Base-by-base conservation (phyloP, 805 yeast species). In the Kodamaea nitidulidarum region DNA sequence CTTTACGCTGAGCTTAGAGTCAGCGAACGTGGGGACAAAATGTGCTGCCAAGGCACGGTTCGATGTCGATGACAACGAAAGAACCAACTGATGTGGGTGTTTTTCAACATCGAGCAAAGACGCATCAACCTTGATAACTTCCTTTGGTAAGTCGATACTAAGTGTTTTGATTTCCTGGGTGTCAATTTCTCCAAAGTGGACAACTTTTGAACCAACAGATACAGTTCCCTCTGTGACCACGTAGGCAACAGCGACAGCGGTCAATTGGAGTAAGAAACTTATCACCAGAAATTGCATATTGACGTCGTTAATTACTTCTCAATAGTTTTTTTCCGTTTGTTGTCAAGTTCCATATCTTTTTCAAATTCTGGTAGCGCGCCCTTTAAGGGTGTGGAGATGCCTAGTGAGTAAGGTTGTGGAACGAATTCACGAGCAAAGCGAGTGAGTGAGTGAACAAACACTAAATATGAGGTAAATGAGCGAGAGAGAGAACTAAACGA, bases 51-150 rank as follows among this genome's bases (percentile, higher is more conserved):
- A 54, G 7, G 66, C 62, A 14, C 54, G 35, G 17, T 56, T 52
- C 18, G 55, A 38, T 17, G 44, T 45, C 33, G 54, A 50, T 4
- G 64, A 58, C 18, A 69, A 47, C 7, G 60, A 46, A 16, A 65
- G 40, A 24, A 65, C 48, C 21, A 61, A 38, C 42, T 69, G 73
- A 38, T 63, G 67, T 2, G 74, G 72, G 32, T 48, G 55, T 12
- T 28, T 41, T 4, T 37, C 36, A 2, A 44, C 29, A 8, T 48
- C 43, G 6, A 46, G 45, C 29, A 65, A 42, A 14, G 48, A 44
- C 33, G 67, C 51, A 27, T 49, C 47, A 29, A 68, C 37, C 11
- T 58, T 60, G 16, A 68, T 42, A 32, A 44, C 50, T 40, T 65
- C 71, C 41, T 56, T 60, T 18, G 61, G 53, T 4, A 58, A 43